Evolutionary conservation across 192 early-diverging fungal species (phyloP).

Genomic region (Obelidium mucronatum): DNA sequence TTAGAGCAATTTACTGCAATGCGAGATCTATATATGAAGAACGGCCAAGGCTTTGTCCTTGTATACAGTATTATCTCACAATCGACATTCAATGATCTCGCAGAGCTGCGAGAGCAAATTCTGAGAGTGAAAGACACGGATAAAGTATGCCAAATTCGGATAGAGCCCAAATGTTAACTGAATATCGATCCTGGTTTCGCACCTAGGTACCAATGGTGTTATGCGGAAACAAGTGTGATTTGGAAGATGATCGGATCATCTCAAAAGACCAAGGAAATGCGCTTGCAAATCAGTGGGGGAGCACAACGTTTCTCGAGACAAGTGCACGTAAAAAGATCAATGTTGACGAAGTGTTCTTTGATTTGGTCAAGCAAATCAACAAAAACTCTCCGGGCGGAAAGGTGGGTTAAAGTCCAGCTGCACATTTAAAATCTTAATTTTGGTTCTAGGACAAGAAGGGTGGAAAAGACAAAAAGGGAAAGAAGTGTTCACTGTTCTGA

Average conservation of each 20-base stretch:
- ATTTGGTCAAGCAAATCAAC: conserved; percentile 91
- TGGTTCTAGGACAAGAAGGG: conserved; percentile 47
- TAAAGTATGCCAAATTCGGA: conserved; percentile 56
- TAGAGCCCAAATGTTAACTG: conserved; percentile 4
- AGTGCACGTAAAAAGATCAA: conserved; percentile 86
- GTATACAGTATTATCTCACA: conserved; percentile 72
- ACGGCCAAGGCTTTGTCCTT: conserved; percentile 71
- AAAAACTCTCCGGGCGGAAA: conserved; percentile 74
- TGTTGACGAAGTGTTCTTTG: conserved; percentile 92
- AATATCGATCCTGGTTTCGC: too few relatives aligned
- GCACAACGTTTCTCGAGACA: conserved; percentile 84
- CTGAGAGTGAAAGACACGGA: conserved; percentile 70
- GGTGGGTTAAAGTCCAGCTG: conserved; percentile 34
- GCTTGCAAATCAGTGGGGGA: conserved; percentile 72
- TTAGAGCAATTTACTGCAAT: conserved; percentile 73
- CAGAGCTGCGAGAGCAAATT: conserved; percentile 69
- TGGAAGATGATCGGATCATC: conserved; percentile 68
- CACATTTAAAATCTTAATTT: background rate
- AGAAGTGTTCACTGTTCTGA: conserved; percentile 56
- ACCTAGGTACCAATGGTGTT: conserved; percentile 68
- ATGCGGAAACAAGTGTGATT: conserved; percentile 71
- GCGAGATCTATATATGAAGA: conserved; percentile 76
- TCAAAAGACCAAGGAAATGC: conserved; percentile 69
- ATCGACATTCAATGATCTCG: conserved; percentile 69
- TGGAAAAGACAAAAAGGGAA: conserved; percentile 56